A percentile compares a stretch with the other conserved stretches of the same genome.
These are phyloP conservation scores for Scheffersomyces lignicola DNA, from an alignment of 1,139 yeast species.

Conservation along the genomic window DNA sequence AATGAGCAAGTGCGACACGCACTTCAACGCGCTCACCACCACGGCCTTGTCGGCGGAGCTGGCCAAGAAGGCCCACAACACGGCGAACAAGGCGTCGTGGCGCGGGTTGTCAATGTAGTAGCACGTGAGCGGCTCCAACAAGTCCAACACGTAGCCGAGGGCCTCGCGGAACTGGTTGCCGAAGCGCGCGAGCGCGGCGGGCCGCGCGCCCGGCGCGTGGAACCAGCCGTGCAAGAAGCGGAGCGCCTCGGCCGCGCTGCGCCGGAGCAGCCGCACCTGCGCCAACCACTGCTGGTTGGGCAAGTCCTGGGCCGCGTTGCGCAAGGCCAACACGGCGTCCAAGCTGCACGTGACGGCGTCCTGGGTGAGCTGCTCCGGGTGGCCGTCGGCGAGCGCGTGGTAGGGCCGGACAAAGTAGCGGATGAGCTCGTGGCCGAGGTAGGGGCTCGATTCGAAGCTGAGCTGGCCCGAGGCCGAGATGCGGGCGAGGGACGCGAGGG, in stretches of 20 bases:
- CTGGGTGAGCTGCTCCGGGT: conserved; percentile 24
- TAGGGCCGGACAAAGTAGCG: conserved; percentile 39
- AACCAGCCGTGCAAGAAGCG: conserved; percentile 48
- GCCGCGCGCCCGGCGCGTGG: conserved; percentile 19
- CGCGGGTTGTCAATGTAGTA: conserved; percentile 72
- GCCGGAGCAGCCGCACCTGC: conserved; percentile 49
- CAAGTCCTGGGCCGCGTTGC: conserved; percentile 82
- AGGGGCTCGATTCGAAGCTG: conserved; percentile 48
- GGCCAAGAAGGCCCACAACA: conserved; percentile 47
- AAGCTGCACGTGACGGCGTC: conserved; percentile 45
- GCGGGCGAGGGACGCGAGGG: conserved; percentile 58
- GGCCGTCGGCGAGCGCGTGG: conserved; percentile 26
- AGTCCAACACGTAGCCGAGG: conserved; percentile 69
- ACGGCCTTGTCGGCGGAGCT: conserved; percentile 57
- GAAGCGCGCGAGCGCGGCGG: conserved; percentile 21
- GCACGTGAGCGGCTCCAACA: conserved; percentile 82
- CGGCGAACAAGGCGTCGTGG: conserved; percentile 60
- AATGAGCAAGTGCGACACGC: conserved; percentile 42
- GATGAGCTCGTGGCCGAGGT: conserved; percentile 52
- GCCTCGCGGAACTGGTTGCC: conserved; percentile 57
- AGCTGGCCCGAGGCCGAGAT: conserved; percentile 55
- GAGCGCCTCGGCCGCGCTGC: conserved; percentile 46
- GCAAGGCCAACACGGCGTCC: conserved; percentile 67
- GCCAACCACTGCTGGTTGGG: conserved; percentile 81
- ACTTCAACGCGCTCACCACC: conserved; percentile 43